A percentile compares a stretch with the other conserved stretches of the same genome.
Conservation (phyloP, 2,329 filamentous ascomycete genomes). For the Ophiocordyceps camponoti-floridani region DNA sequence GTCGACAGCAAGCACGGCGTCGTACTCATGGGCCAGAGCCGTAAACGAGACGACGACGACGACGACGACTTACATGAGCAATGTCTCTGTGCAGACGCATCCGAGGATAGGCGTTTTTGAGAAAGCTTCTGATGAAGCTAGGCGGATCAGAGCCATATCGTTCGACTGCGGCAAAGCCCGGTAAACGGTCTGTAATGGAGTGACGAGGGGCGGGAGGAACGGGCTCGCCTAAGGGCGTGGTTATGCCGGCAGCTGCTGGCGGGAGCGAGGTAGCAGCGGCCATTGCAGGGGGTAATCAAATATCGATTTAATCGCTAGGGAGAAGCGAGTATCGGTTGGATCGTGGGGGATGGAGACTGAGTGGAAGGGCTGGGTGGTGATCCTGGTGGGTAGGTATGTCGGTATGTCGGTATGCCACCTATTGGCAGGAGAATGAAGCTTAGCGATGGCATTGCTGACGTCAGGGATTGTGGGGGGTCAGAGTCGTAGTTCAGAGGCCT, state of each 20-base stretch:
- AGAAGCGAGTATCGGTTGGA: background rate
- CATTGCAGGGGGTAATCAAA: no score
- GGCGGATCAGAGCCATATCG: background rate
- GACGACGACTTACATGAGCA: background rate
- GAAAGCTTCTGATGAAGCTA: background rate
- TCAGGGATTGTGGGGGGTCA: no score
- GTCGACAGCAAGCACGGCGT: constrained; percentile 18
- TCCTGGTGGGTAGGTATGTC: no score
- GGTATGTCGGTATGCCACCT: no score
- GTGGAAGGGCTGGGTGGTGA: background rate
- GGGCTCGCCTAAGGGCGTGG: constrained; percentile 1
- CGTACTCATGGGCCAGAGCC: constrained; percentile 13
- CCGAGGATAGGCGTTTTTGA: constrained; percentile 1
- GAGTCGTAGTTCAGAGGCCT: no score
- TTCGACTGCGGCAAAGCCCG: background rate
- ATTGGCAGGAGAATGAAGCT: background rate
- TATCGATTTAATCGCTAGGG: background rate
- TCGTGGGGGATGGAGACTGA: background rate
- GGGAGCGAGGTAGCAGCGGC: background rate
- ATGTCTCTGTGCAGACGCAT: constrained; percentile 1
- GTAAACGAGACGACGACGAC: constrained; percentile 3
- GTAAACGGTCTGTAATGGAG: constrained; percentile 1
- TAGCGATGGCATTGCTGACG: no score
- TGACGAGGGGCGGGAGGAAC: constrained; percentile 1
- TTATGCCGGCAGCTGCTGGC: background rate